These are phyloP conservation scores for Pleurozium schreberi DNA, from an alignment of 225 moss, liverwort and hornwort species.

Conservation along the genomic window DNA sequence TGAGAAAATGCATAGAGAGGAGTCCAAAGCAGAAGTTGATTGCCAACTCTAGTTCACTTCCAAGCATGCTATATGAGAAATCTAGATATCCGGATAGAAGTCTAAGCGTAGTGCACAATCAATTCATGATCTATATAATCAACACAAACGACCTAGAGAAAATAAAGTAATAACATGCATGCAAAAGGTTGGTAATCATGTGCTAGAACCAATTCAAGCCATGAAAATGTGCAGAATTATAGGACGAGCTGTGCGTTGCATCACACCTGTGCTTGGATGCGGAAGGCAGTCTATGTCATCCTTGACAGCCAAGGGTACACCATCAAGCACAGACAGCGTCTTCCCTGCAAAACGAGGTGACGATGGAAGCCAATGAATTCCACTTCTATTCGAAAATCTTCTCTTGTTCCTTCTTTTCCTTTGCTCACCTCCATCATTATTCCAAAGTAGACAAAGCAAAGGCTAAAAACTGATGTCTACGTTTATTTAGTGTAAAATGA, in stretches of 20 bases:
- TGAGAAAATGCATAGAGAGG: background rate
- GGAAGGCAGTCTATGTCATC: constrained; percentile 93
- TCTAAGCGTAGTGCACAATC: background rate
- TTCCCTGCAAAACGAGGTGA: constrained; percentile 34
- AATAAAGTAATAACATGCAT: too few relatives aligned
- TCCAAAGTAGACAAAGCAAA: background rate
- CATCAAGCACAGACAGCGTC: constrained; percentile 70
- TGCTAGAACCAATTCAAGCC: background rate
- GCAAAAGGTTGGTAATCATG: background rate
- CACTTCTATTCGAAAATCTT: background rate
- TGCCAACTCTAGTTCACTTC: background rate
- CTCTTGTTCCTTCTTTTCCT: background rate
- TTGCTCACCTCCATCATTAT: background rate
- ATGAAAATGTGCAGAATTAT: background rate
- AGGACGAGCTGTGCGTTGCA: background rate
- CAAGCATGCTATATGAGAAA: background rate
- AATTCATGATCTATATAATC: background rate
- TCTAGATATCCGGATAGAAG: background rate
- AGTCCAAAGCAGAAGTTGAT: background rate
- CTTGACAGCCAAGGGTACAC: constrained; percentile 82
- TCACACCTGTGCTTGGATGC: constrained; percentile 75
- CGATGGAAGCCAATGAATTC: background rate
- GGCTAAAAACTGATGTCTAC: background rate
- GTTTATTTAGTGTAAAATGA: background rate
- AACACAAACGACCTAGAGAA: background rate